A percentile compares a stretch with the other conserved stretches of the same genome.
phyloP scores from a whole-genome alignment of 139 green algal genomes.

The Tetradesmus obliquus region DNA sequence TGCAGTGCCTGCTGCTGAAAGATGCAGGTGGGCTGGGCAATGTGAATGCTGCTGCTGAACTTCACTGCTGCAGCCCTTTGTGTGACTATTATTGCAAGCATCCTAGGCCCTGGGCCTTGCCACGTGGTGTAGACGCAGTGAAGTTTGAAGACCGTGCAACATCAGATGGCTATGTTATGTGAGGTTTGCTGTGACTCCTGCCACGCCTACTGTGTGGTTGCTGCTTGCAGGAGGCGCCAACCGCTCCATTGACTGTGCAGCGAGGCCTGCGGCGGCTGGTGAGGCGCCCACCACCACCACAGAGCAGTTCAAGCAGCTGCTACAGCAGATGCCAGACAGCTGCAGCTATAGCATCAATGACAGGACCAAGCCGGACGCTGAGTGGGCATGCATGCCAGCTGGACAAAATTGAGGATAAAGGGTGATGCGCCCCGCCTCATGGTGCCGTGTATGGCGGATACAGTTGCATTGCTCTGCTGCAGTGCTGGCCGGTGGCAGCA shows the following conservation, averaged over 20 bases:
- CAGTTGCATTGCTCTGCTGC: neutral
- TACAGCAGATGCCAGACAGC: neutral
- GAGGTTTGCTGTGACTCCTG: neutral
- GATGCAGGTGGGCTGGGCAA: slow-evolving; percentile 18
- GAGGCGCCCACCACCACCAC: neutral
- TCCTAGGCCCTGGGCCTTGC: no score
- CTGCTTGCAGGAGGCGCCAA: slow-evolving; percentile 32
- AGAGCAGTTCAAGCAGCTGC: slow-evolving; percentile 15
- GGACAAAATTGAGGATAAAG: neutral
- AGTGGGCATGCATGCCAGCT: slow-evolving; percentile 23
- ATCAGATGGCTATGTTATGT: neutral
- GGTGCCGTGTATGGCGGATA: no score
- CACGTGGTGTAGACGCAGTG: no score
- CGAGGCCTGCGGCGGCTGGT: neutral
- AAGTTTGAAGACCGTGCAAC: no score
- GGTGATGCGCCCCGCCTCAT: no score
- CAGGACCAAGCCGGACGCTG: slow-evolving; percentile 1
- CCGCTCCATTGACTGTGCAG: slow-evolving; percentile 34
- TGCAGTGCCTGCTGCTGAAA: slow-evolving; percentile 31
- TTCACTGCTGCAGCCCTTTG: neutral
- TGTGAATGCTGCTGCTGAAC: neutral
- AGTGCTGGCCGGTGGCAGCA: no score
- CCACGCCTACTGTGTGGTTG: no score
- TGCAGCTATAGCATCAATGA: slow-evolving; percentile 50
- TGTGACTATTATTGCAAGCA: neutral